These are phyloP conservation scores for Calycina herbarum DNA, from an alignment of 2,329 filamentous ascomycete species.

Conservation along the genomic window DNA sequence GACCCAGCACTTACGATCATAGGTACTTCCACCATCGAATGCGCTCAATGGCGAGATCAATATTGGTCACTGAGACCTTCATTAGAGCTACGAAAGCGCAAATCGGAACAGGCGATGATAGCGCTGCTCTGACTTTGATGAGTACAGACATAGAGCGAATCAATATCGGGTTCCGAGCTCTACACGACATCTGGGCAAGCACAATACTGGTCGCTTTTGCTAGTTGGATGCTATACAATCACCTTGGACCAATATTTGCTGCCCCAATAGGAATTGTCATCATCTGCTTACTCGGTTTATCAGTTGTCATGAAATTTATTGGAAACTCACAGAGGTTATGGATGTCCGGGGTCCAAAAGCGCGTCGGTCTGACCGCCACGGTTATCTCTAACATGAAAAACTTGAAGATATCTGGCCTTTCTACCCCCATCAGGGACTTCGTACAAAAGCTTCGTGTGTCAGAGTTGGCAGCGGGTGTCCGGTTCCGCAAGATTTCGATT, in stretches of 20 bases:
- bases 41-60: slow-evolving; percentile 45
- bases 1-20: background rate
- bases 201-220: slow-evolving; percentile 40
- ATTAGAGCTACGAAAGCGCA: slow-evolving; percentile 43
- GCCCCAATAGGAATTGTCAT: slow-evolving; percentile 46
- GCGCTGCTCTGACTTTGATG: slow-evolving; percentile 46
- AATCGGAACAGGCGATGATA: slow-evolving; percentile 35
- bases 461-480: slow-evolving; percentile 37
- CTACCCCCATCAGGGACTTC: slow-evolving; percentile 33
- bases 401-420: slow-evolving; percentile 43
- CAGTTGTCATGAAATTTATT: slow-evolving; percentile 18
- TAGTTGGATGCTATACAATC: slow-evolving; percentile 38
- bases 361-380: slow-evolving; percentile 23
- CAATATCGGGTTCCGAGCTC: slow-evolving; percentile 22
- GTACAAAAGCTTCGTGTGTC: slow-evolving; percentile 40
- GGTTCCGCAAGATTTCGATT: slow-evolving; percentile 29
- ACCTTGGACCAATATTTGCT: slow-evolving; percentile 33
- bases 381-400: slow-evolving; percentile 43
- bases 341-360: slow-evolving; percentile 22
- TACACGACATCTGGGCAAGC: slow-evolving; percentile 42
- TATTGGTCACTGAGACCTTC: slow-evolving; percentile 49
- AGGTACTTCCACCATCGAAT: slow-evolving; percentile 38
- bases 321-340: slow-evolving; percentile 26
- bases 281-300: slow-evolving; percentile 36
- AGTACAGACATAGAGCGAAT: slow-evolving; percentile 45